Evolutionary conservation across 2,329 filamentous ascomycete genomes (phyloP).

Genomic region (Paracoccidioides lutzii): DNA sequence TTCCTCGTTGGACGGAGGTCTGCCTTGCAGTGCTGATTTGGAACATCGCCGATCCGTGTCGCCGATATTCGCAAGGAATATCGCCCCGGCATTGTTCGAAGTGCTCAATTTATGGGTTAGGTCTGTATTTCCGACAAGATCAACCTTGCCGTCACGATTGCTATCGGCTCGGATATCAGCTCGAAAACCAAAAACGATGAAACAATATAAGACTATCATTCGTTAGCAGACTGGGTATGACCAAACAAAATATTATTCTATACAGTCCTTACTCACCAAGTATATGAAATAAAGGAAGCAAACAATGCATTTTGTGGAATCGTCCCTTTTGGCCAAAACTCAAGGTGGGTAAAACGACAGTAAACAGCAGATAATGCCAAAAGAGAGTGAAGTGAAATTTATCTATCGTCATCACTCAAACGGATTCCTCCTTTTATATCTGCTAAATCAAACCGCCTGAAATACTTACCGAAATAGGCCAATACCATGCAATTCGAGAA

Average conservation of each 20-base stretch:
- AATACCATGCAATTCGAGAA: too few species aligned
- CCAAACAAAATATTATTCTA: background rate
- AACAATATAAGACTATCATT: background rate
- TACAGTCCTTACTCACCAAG: background rate
- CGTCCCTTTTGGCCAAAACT: too few species aligned
- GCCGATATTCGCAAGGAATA: slow-evolving; percentile 28
- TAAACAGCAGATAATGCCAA: background rate
- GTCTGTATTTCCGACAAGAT: slow-evolving; percentile 14
- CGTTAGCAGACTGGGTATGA: background rate
- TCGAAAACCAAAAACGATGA: background rate
- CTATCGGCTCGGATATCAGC: slow-evolving; percentile 24
- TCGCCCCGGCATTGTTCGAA: slow-evolving; percentile 18
- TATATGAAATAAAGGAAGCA: background rate
- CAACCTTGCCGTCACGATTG: slow-evolving; percentile 26
- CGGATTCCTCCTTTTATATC: too few species aligned
- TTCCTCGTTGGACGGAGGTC: slow-evolving; percentile 14
- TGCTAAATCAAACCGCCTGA: too few species aligned
- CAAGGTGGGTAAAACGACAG: background rate
- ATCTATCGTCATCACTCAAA: too few species aligned
- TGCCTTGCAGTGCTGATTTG: slow-evolving; percentile 4
- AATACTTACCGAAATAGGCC: too few species aligned
- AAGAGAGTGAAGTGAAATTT: background rate
- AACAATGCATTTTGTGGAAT: background rate
- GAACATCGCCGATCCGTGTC: slow-evolving; percentile 23
- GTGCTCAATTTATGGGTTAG: slow-evolving; percentile 15